Evolutionary conservation across 176 grass and related monocot species (phyloP).

Genomic region (Raddia guianensis): DNA sequence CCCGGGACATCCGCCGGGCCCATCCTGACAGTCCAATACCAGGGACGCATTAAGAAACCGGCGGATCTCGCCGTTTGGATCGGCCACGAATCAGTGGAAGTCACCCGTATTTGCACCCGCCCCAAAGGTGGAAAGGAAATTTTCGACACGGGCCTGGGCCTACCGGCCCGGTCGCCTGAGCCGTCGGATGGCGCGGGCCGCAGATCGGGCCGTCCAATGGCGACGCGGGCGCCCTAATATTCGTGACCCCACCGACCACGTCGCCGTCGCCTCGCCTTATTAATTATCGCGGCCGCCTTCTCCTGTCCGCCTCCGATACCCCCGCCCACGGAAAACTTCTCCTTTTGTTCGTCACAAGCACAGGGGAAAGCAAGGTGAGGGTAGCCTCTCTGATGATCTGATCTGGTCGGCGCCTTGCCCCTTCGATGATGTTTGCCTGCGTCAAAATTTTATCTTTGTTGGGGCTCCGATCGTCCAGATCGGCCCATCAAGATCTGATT

Average conservation of each 20-base stretch:
- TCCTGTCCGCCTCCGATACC: background rate
- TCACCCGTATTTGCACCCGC: background rate
- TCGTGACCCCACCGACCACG: background rate
- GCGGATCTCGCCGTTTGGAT: constrained; percentile 27
- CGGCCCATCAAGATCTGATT: background rate
- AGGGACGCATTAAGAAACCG: constrained; percentile 7
- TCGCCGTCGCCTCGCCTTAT: constrained; percentile 19
- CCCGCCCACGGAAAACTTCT: background rate
- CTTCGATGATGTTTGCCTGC: background rate
- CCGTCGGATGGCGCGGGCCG: constrained; percentile 22
- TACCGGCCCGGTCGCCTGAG: fast-evolving
- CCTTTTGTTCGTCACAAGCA: constrained; percentile 36
- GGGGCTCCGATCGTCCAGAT: background rate
- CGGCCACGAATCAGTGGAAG: constrained; percentile 12
- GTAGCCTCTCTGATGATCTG: background rate
- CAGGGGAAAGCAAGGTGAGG: constrained; percentile 33
- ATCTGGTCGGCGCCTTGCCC: background rate
- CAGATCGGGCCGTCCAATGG: constrained; percentile 12
- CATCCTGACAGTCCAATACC: constrained; percentile 38
- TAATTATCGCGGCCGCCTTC: constrained; percentile 29
- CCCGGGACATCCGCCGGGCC: background rate
- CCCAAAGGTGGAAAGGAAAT: background rate
- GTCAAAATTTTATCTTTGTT: background rate
- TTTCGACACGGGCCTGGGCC: background rate
- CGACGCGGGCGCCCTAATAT: background rate